Evolutionary conservation across 208 protist genomes (phyloP), one percentile per base, ranked within the genome.

Genomic region (Leishmania lainsoni): DNA sequence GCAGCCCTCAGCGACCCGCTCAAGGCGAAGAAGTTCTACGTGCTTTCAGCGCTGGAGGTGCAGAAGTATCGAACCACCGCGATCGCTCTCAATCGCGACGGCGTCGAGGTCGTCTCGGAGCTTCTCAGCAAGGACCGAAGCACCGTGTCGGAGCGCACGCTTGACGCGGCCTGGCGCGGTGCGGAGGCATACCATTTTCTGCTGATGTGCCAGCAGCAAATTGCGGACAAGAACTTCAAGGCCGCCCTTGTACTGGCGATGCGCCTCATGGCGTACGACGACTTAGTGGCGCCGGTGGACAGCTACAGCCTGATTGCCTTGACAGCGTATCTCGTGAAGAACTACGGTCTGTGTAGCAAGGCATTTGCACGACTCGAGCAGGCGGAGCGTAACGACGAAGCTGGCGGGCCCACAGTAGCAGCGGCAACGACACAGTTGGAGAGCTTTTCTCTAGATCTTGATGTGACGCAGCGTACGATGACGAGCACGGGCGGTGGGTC

Each of bases 121-220:
- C 85, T 98, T 76, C 86, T 98, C 54, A 76, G 86, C 63, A 90
- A 89, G n/a, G 97, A 98, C 76, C 75, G 81, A 49, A 90, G 86
- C 51, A 83, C 91, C 45, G 92, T 88, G 71, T 83, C 88, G 49
- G 93, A 97, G 84, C 90, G 93, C 72, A 89, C 89, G 42, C 86
- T 98, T 20, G 95, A 98, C 80, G 92, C 92, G 26, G 91, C 96
- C 17, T 99, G 98, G 97, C 90, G 93, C 66, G 96, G 96, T 20
- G 98, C 98, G 6, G 97, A 99, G 89, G 98, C 98, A 22, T 99
- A 96, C 86, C 98, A 99, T 87, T 99, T 97, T 80, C 97, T 98
- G 59, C 85, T 99, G 16, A 87, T 99, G 56, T 96, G 93, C 54
- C 90, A 97, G 71, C 95, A 98, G 76, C 92, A 98, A 73, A 93